A percentile compares a stretch with the other conserved stretches of the same genome.
Conservation (phyloP, 768 basidiomycete species). For the Heimioporus sp. region DNA sequence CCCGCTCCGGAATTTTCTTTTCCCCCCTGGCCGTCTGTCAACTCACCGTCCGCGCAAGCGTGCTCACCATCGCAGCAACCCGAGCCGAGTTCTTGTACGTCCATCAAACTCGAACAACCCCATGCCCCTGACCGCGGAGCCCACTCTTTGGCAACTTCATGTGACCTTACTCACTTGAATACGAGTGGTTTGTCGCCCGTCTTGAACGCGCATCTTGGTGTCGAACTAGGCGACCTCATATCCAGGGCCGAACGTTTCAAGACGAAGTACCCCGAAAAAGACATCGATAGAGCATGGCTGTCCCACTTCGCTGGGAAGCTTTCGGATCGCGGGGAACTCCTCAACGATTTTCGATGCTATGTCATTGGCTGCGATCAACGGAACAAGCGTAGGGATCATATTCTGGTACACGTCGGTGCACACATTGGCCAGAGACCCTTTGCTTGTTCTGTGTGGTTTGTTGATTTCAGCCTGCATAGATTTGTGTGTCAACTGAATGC, state of each 20-base stretch:
- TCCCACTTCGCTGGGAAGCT: conserved; percentile 67
- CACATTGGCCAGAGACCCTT: conserved; percentile 71
- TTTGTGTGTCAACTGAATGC: conserved; percentile 10
- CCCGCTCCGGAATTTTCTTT: conserved; percentile 13
- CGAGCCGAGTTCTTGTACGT: not conserved
- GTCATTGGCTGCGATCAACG: conserved; percentile 61
- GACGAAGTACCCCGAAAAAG: conserved; percentile 49
- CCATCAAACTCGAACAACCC: not conserved
- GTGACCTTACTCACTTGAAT: not conserved
- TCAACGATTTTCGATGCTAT: conserved; percentile 67
- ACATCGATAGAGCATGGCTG: conserved; percentile 67
- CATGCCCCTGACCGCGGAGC: not conserved
- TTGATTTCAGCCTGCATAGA: conserved; percentile 8
- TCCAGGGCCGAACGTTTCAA: conserved; percentile 55
- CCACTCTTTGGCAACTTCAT: not conserved
- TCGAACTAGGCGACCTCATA: conserved; percentile 52
- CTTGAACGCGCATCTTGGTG: conserved; percentile 62
- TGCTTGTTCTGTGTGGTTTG: conserved; percentile 63
- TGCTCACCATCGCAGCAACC: not conserved
- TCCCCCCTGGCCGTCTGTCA: conserved; percentile 3
- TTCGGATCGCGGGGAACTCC: conserved; percentile 52
- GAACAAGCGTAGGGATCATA: conserved; percentile 74
- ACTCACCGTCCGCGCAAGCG: not conserved
- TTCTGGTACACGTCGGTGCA: conserved; percentile 69
- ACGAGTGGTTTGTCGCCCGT: conserved; percentile 42